Conservation (phyloP, 1,139 yeast genomes). For the Suhomyces yuchorum region DNA sequence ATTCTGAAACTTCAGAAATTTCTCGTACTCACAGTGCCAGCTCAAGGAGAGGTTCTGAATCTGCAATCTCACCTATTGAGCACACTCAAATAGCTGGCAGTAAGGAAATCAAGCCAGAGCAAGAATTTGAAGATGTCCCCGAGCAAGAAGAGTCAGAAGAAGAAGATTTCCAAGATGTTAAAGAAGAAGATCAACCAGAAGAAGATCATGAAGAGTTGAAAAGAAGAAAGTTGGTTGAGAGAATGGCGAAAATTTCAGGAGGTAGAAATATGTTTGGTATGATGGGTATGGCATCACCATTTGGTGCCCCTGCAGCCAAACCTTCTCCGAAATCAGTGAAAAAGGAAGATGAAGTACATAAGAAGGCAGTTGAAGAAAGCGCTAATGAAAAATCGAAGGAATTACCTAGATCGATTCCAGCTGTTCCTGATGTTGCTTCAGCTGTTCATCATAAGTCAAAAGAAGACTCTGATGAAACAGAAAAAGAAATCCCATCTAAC, state of each 20-base stretch:
- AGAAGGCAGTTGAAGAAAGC: neutral
- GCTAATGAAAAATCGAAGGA: neutral
- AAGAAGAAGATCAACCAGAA: conserved; percentile 1
- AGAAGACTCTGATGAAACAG: neutral
- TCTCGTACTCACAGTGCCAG: conserved; percentile 1
- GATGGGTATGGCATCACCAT: conserved; percentile 67
- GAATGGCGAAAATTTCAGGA: conserved; percentile 95
- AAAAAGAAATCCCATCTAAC: neutral
- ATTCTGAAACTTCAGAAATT: conserved; percentile 4
- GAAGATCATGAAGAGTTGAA: conserved; percentile 71
- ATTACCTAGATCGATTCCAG: conserved; percentile 47
- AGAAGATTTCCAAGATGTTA: conserved; percentile 3
- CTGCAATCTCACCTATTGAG: conserved; percentile 4
- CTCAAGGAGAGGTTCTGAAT: conserved; percentile 8
- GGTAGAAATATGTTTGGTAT: conserved; percentile 89
- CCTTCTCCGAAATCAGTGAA: conserved; percentile 15
- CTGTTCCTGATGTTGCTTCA: conserved; percentile 40
- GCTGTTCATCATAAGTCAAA: conserved; percentile 25
- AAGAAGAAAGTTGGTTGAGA: conserved; percentile 77
- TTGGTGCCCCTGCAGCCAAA: conserved; percentile 44
- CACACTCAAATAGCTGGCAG: conserved; percentile 9
- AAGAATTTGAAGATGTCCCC: conserved; percentile 5
- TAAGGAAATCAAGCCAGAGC: neutral
- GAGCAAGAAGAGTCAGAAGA: conserved; percentile 3
- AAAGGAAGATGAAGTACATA: conserved; percentile 18